These are phyloP conservation scores for Biancaea sappan DNA, from an alignment of 306 rosid genomes.

Conservation along the genomic window DNA sequence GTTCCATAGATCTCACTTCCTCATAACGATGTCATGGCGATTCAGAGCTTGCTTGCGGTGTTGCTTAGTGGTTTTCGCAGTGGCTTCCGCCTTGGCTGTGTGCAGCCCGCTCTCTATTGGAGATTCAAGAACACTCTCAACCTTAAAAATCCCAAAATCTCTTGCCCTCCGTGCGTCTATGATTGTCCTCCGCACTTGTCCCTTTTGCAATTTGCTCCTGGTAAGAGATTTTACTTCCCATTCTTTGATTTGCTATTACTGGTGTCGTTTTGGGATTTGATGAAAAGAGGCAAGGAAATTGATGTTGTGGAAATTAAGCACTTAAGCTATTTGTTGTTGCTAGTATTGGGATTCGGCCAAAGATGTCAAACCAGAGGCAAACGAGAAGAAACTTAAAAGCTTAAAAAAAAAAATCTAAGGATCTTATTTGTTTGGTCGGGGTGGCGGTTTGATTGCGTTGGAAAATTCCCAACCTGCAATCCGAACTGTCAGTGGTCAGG, in stretches of 20 bases:
- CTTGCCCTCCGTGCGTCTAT: slow-evolving; percentile 87
- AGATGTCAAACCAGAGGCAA: too few relatives aligned
- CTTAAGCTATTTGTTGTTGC: neutral
- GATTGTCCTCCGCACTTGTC: slow-evolving; percentile 94
- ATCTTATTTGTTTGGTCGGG: too few relatives aligned
- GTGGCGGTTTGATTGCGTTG: too few relatives aligned
- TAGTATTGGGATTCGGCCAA: neutral
- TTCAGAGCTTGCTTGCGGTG: slow-evolving; percentile 77
- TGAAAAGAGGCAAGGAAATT: neutral
- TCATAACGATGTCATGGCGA: slow-evolving; percentile 95
- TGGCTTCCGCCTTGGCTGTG: slow-evolving; percentile 75
- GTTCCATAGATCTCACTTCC: too few relatives aligned
- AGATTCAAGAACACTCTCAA: slow-evolving; percentile 64
- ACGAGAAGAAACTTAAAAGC: too few relatives aligned
- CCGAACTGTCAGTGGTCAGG: too few relatives aligned
- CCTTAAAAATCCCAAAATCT: slow-evolving; percentile 47
- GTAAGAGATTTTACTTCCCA: slow-evolving; percentile 32
- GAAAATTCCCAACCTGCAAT: too few relatives aligned
- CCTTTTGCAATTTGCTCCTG: slow-evolving; percentile 86
- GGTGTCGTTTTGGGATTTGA: neutral
- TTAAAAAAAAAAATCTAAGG: too few relatives aligned
- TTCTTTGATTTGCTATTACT: neutral
- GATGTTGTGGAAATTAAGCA: neutral
- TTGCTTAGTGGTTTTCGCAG: slow-evolving; percentile 85
- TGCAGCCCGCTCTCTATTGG: slow-evolving; percentile 91